Evolutionary conservation across 768 basidiomycete genomes (phyloP), one percentile per base, ranked within the genome.

Genomic region (Trametes cingulata): DNA sequence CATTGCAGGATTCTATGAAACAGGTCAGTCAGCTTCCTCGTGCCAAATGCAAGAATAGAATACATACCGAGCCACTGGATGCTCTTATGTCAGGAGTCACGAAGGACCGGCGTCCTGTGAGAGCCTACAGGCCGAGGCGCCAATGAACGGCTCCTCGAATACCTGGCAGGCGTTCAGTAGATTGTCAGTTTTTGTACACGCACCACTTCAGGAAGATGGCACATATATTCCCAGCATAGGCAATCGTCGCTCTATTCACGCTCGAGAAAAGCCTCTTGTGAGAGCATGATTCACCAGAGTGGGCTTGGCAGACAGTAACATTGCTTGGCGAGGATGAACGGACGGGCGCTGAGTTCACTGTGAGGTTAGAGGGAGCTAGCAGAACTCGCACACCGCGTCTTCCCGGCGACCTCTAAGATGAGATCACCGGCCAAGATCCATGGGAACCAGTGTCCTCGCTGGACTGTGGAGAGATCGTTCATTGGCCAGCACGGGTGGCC

Each of bases 111-210:
- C 13, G 3, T 9, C 24, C 35, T 24, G 55, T 56, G 55, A 48
- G 55, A 48, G 46, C 45, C 43, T 15, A 13, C 35, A 20, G 19
- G 12, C 13, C 17, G 35, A 37, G 47, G 55, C 24, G 55, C 43
- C 9, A 20, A 35, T 14, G 6, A 14, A 37, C 35, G 37, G 46
- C 46, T 35, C 55, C 37, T 37, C 17, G 4, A 3, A 9, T 4
- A 9, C n/a, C n/a, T n/a, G n/a, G n/a, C 20, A 20, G 54, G 54
- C 54, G 54, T 55, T 55, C 54, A 55, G 54, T 55, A 55, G n/a
- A 10, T 17, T 20, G n/a, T 0, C 35, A 25, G 0, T 13, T n/a
- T n/a, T n/a, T n/a, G n/a, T n/a, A n/a, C n/a, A n/a, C n/a, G n/a
- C n/a, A 24, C 54, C 45, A 17, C 29, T 33, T 33, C 29, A 33